A percentile compares a stretch with the other conserved stretches of the same genome.
Evolutionary conservation across 805 yeast species (phyloP).

Genomic region (Yueomyces sinensis): DNA sequence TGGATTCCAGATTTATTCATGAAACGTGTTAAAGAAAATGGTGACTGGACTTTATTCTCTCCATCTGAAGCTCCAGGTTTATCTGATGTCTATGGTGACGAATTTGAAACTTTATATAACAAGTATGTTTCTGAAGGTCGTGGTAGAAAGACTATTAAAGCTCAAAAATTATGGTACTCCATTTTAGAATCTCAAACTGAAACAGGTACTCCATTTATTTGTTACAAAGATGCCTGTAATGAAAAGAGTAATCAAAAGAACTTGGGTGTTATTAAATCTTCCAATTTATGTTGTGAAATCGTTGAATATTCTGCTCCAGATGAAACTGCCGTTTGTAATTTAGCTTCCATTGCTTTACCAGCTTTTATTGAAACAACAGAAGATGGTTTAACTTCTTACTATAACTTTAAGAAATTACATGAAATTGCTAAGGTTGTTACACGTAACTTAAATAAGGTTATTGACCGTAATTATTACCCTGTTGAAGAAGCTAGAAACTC

Average conservation of each 20-base stretch:
- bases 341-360: conserved; percentile 86
- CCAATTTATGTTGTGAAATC: conserved; percentile 89
- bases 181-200: conserved; percentile 88
- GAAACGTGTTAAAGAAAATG: conserved; percentile 71
- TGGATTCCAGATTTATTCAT: conserved; percentile 95
- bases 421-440: conserved; percentile 64
- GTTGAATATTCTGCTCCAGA: conserved; percentile 86
- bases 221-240: conserved; percentile 89
- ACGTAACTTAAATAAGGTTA: conserved; percentile 66
- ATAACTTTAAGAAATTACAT: conserved; percentile 67
- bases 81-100: conserved; percentile 70
- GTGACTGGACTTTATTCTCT: conserved; percentile 80
- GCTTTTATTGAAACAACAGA: conserved; percentile 43
- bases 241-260: conserved; percentile 80
- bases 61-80: conserved; percentile 85
- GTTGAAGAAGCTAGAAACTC: conserved; percentile 61
- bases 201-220: conserved; percentile 91
- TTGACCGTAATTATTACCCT: conserved; percentile 80
- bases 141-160: conserved; percentile 54
- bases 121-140: conserved; percentile 60
- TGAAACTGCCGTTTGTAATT: conserved; percentile 91
- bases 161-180: conserved; percentile 85
- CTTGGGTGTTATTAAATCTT: conserved; percentile 82
- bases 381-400: conserved; percentile 34
- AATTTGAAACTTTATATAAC: conserved; percentile 59